phyloP scores from a whole-genome alignment of 306 rosid genomes.

The Dalbergia cochinchinensis region DNA sequence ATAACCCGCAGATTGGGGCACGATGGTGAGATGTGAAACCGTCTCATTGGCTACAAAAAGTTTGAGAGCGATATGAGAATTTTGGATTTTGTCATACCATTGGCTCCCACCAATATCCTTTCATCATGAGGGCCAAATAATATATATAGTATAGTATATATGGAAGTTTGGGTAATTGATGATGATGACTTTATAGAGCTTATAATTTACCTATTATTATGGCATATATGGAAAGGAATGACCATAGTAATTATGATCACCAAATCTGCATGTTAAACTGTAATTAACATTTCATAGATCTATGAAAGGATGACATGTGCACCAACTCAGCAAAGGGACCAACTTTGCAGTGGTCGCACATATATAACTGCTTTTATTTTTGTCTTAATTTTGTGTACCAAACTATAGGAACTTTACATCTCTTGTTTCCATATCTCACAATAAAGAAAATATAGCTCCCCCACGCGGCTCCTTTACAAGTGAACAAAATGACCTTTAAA shows the following conservation, averaged over 20 bases:
- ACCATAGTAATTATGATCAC: constrained; percentile 30
- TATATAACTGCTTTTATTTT: constrained; percentile 34
- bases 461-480: constrained; percentile 48
- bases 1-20: constrained; percentile 51
- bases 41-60: constrained; percentile 53
- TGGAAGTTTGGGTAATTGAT: constrained; percentile 55
- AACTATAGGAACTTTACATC: constrained; percentile 32
- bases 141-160: constrained; percentile 26
- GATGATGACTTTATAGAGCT: constrained; percentile 54
- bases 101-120: constrained; percentile 61
- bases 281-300: constrained; percentile 33
- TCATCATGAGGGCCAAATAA: constrained; percentile 45
- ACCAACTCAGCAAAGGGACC: constrained; percentile 35
- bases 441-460: constrained; percentile 39
- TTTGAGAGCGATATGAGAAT: constrained; percentile 34
- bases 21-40: constrained; percentile 32
- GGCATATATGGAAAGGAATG: constrained; percentile 45
- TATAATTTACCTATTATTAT: constrained; percentile 64
- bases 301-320: constrained; percentile 37
- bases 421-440: constrained; percentile 40
- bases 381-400: constrained; percentile 44
- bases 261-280: constrained; percentile 39
- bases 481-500: constrained; percentile 59
- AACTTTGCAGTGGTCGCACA: background rate
- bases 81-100: constrained; percentile 59